phyloP scores from a whole-genome alignment of 164 flowering plant genomes.

The Magnolia kwangsiensis region DNA sequence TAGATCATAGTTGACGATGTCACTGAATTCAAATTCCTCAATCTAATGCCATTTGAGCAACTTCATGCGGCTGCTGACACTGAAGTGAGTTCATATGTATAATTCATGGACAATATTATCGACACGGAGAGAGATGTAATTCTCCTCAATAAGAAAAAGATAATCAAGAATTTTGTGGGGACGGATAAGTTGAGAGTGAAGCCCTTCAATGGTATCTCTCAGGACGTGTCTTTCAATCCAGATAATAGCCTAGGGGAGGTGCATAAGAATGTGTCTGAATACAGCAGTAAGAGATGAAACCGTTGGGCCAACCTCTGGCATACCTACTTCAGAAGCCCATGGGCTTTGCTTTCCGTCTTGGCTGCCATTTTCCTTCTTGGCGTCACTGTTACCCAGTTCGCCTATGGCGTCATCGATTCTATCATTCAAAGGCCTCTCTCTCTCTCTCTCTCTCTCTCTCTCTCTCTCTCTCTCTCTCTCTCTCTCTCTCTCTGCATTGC shows the following conservation, averaged over 20 bases:
- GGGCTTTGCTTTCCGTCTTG: constrained; percentile 45
- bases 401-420: constrained; percentile 29
- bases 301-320: constrained; percentile 47
- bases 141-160: constrained; percentile 31
- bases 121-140: constrained; percentile 42
- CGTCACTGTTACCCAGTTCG: constrained; percentile 41
- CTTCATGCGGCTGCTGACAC: constrained; percentile 49
- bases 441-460: no score
- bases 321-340: constrained; percentile 55
- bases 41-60: constrained; percentile 54
- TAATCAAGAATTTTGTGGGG: constrained; percentile 48
- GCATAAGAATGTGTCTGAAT: constrained; percentile 28
- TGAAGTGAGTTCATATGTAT: constrained; percentile 45
- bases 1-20: constrained; percentile 39
- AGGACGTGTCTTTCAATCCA: constrained; percentile 44
- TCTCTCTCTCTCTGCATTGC: no score
- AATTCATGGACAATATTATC: constrained; percentile 58
- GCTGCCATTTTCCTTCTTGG: constrained; percentile 44
- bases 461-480: no score
- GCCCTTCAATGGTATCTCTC: constrained; percentile 45
- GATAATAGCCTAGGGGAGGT: constrained; percentile 28
- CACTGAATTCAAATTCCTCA: constrained; percentile 44
- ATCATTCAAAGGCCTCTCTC: constrained; percentile 5
- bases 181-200: constrained; percentile 53
- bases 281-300: constrained; percentile 42